Evolutionary conservation across 2,329 filamentous ascomycete species (phyloP).

Genomic region (Trichoderma sp.): DNA sequence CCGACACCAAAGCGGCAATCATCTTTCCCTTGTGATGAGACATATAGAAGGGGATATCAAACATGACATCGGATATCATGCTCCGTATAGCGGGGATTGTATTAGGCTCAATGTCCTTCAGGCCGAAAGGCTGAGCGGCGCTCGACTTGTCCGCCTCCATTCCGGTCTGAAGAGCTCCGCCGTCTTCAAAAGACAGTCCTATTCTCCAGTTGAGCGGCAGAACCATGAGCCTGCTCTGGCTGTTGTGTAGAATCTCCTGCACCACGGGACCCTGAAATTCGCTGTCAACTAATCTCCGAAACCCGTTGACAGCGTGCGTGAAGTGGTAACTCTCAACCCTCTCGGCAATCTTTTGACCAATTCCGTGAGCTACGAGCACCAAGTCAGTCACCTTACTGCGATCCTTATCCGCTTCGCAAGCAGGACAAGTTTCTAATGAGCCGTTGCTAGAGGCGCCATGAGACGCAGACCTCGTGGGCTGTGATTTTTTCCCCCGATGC

Average conservation of each 20-base stretch:
- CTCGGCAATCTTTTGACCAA: conserved; percentile 94
- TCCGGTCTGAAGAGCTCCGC: conserved; percentile 57
- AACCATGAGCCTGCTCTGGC: conserved; percentile 89
- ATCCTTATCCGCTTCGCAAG: conserved; percentile 63
- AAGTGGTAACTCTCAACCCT: conserved; percentile 96
- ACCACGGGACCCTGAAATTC: conserved; percentile 74
- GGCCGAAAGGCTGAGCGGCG: conserved; percentile 52
- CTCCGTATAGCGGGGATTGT: conserved; percentile 90
- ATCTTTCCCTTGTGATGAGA: conserved; percentile 95
- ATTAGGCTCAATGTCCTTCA: conserved; percentile 89
- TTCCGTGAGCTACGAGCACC: conserved; percentile 88
- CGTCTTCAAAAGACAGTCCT: conserved; percentile 82
- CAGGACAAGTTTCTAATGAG: conserved; percentile 43
- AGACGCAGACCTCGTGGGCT: conserved; percentile 30
- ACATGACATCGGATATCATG: conserved; percentile 96
- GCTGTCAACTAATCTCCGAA: conserved; percentile 80
- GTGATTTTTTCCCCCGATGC: conserved; percentile 49
- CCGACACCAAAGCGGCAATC: conserved; percentile 81
- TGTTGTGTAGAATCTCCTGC: conserved; percentile 70
- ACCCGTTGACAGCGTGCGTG: conserved; percentile 90
- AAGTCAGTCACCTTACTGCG: conserved; percentile 77
- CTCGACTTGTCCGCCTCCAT: conserved; percentile 50
- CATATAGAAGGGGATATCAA: conserved; percentile 97
- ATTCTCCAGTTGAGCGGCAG: conserved; percentile 93
- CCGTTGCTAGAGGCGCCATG: conserved; percentile 32